Base-by-base conservation (phyloP, 805 yeast species). In the Citeromyces matritensis region DNA sequence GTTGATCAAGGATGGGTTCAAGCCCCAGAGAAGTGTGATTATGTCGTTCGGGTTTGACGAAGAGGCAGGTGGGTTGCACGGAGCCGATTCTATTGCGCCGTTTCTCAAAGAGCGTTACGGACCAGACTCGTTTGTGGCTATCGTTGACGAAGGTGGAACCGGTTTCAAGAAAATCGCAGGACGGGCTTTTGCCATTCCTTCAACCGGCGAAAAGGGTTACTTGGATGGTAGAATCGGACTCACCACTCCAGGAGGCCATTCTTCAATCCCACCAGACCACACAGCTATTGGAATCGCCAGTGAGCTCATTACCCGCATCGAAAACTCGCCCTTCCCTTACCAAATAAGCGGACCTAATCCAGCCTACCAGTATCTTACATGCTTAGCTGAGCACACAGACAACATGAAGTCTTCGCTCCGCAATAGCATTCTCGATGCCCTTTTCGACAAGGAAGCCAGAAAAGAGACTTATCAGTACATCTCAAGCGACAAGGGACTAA, bases 31-130 rank as follows among this genome's bases (percentile, higher is more conserved):
- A 50, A 63, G 82, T 2, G 48, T 80, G 10, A 38, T 82, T 8
- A 46, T 76, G 2, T 72, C 81, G 0, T 70, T 75, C 44, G 94
- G 94, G 1, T 78, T 69, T 41, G 94, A 83, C 45, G 94, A 82
- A 55, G 94, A 83, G 47, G 63, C 68, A 25, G 60, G 69, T 24
- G 93, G 93, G 4, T 36, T 39, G 12, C 49, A 57, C 6, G 86
- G 88, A 32, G 94, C 93, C 5, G 40, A 45, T 1, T 33, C 51
- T n/a, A 53, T 82, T 12, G 60, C 65, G 8, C 39, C 60, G 26
- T 54, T 52, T 36, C 44, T 83, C 13, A 50, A 57, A 19, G 58
- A 65, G 14, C 60, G 62, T 34, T 75, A 69, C 42, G 94, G 94
- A 5, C 42, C 49, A 17, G 60, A 81, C 37, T 64, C 76, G 1